Conservation (phyloP, 371 early-diverging fungal species). For the Syncephalastrum racemosum region DNA sequence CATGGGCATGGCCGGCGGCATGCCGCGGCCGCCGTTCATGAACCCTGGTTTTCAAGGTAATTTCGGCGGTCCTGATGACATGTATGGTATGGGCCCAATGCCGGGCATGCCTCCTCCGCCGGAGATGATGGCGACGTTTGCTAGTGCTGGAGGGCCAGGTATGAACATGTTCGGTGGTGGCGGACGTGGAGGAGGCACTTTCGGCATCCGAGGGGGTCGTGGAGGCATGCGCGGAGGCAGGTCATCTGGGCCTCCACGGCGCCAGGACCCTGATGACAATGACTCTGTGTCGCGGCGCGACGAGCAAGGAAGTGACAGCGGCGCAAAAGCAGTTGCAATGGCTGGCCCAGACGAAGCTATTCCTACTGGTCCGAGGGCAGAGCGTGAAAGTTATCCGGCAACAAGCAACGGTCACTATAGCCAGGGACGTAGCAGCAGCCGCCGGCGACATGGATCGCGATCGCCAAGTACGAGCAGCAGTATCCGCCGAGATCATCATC, state of each 20-base stretch:
- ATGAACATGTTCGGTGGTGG: conserved; percentile 18
- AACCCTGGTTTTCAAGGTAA: conserved; percentile 30
- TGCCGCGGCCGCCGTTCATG: conserved; percentile 39
- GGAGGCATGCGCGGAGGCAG: conserved; percentile 11
- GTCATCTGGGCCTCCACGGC: conserved; percentile 1
- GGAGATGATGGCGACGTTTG: conserved; percentile 30
- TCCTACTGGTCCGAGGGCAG: conserved; percentile 31
- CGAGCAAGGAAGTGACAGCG: conserved; percentile 2
- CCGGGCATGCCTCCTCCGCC: conserved; percentile 39
- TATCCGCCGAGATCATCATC: conserved; percentile 5
- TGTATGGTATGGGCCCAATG: conserved; percentile 22
- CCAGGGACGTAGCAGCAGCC: conserved; percentile 20
- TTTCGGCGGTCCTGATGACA: conserved; percentile 23
- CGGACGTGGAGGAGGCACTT: conserved; percentile 26
- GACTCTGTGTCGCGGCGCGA: conserved; percentile 4
- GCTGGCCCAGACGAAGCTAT: conserved; percentile 26
- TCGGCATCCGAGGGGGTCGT: conserved; percentile 10
- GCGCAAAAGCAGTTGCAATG: conserved; percentile 22
- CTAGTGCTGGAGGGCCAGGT: conserved; percentile 13
- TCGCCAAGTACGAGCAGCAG: neutral
- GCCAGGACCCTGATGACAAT: conserved; percentile 5
- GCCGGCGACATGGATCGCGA: conserved; percentile 15
- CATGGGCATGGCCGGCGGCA: conserved; percentile 15
- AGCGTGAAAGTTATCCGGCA: conserved; percentile 13
- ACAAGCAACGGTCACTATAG: conserved; percentile 1